Evolutionary conservation across 495 filamentous ascomycete genomes (phyloP), one percentile per base, ranked within the genome.

Genomic region (Penicillium cataractarum): DNA sequence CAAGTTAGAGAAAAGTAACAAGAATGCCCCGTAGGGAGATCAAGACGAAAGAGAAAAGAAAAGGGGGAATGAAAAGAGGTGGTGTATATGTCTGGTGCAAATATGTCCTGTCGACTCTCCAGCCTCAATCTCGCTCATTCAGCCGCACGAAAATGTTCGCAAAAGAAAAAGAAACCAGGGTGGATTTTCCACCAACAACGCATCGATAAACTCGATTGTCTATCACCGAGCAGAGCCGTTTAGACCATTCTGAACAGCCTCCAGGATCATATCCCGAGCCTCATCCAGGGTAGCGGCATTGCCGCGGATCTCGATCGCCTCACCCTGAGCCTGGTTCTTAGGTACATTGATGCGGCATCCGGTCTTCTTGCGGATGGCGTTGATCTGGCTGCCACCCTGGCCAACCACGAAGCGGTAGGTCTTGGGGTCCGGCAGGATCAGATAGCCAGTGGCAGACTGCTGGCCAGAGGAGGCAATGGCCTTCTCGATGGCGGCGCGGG

Each of bases 341-440:
- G 95, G 95, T 50, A 98, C 92, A 39, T 90, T 92, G 74, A 99
- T 94, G 72, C 88, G 90, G 80, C 92, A 96, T 31, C 90, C 92
- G 48, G 93, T 97, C 79, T 93, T 86, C 76, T 90, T 92, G 59
- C 96, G 88, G 72, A 99, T 97, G 10, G 83, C 78, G 74, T 96
- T 97, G 76, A 99, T 93, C 73, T 93, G 91, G 73, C 86, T 89
- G 61, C 95, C 96, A 51, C 90, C 90, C 68, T 88, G 89, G 24
- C 95, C 95, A 60, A 99, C 91, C 42, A 99, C 89, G 63, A 89
- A 89, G 58, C 94, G 87, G 82, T 97, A 96, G 50, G 90, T 92
- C 46, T 85, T 85, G 8, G 96, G 92, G 69, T 98, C 93, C 0
- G 93, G 92, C 22, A 98, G 83, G 66, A 93, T 86, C 49, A 99